A percentile compares a stretch with the other conserved stretches of the same genome.
phyloP scores from a whole-genome alignment of 78 protist species.

The Polysphondylium violaceum region DNA sequence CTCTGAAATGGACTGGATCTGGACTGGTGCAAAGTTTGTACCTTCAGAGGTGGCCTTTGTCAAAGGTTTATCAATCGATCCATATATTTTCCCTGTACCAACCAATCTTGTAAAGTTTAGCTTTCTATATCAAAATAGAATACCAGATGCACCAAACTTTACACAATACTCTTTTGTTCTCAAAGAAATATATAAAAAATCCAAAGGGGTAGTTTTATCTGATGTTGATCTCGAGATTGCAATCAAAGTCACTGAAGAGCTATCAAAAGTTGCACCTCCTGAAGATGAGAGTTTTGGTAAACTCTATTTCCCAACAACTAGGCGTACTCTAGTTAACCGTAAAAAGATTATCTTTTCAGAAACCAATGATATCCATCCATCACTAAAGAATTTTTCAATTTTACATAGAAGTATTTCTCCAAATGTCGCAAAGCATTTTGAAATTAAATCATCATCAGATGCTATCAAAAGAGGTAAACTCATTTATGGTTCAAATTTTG shows the following conservation, averaged over 20 bases:
- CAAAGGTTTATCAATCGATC: constrained; percentile 2
- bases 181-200: background rate
- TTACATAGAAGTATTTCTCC: background rate
- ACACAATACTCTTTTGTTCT: background rate
- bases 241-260: background rate
- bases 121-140: background rate
- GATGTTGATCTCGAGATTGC: background rate
- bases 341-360: constrained; percentile 19
- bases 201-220: background rate
- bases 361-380: background rate
- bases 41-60: background rate
- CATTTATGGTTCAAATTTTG: constrained; percentile 3
- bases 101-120: background rate
- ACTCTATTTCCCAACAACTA: background rate
- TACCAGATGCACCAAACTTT: background rate
- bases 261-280: background rate
- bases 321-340: background rate
- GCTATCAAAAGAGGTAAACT: constrained; percentile 13
- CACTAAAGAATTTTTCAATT: background rate
- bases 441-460: background rate
- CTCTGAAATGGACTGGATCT: background rate
- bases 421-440: background rate
- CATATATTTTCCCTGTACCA: constrained; percentile 4
- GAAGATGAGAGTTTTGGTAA: background rate
- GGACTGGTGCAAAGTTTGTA: background rate